Evolutionary conservation across 2,329 filamentous ascomycete species (phyloP), one percentile per base, ranked within the genome.

Genomic region (Apiospora malaysiana): DNA sequence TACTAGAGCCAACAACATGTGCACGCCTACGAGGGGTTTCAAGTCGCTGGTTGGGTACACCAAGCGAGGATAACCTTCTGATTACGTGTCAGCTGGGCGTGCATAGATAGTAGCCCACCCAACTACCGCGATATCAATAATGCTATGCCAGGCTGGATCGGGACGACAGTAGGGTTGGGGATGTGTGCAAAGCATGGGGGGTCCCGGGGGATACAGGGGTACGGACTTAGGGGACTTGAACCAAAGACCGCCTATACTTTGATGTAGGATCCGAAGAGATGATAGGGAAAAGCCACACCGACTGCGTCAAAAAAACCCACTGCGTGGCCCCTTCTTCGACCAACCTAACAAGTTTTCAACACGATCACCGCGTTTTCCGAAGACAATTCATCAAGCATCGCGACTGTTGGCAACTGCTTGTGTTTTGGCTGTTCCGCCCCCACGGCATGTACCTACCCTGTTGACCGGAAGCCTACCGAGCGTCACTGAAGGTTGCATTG

Each of bases 101-200:
- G 12, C 27, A 37, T 59, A 9, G 18, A 37, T 1, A 7, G 51
- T 40, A 63, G 21, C 32, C 56, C 27, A 40, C 56, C 32, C 27
- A 63, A 40, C 56, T 63, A 40, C 56, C 56, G 56, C 40, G 56
- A 40, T 18, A 45, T 14, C 32, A 40, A 63, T 12, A 37, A n/a
- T n/a, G 21, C 18, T 32, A 40, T 21, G 27, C 18, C 51, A 59
- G 51, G 27, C 42, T 37, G 25, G 51, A 59, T 37, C 6, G 49
- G 14, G 27, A 21, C 56, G 56, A 63, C 56, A 40, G 32, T 63
- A 63, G 32, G 32, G 56, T 63, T 63, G 56, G 56, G 56, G 56
- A 63, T 63, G 56, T 23, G 56, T 18, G 21, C 56, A 40, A 18
- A 18, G 56, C 56, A 63, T 40, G 56, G 56, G 56, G 32, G 56